phyloP scores from a whole-genome alignment of 108 stramenopile genomes.

The Chaetoceros muelleri region DNA sequence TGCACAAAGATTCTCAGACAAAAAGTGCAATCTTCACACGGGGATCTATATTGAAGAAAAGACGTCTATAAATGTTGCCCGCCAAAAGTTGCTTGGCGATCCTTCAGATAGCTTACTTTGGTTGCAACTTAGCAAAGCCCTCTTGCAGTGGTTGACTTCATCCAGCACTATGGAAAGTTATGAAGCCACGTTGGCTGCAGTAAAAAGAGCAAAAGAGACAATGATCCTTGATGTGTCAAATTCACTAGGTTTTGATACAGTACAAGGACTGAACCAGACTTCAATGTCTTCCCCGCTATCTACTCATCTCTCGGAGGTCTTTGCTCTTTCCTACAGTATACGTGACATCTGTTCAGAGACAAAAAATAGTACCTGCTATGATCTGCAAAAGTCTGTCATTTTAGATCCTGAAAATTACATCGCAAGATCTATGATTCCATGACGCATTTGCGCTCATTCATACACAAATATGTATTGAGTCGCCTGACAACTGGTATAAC shows the following conservation, averaged over 20 bases:
- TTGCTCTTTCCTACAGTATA: constrained; percentile 13
- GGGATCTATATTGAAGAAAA: no score
- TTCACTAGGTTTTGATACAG: neutral
- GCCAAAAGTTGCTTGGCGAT: neutral
- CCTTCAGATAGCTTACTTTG: neutral
- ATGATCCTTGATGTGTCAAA: constrained; percentile 1
- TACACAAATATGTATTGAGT: no score
- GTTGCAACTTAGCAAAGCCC: neutral
- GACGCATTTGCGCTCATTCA: no score
- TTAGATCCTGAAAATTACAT: constrained; percentile 17
- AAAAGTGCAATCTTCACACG: no score
- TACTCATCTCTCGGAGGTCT: constrained; percentile 15
- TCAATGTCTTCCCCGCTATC: constrained; percentile 1
- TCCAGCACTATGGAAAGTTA: neutral
- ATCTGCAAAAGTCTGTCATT: constrained; percentile 18
- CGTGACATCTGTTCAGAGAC: neutral
- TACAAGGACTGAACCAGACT: neutral
- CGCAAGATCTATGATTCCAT: constrained; percentile 9
- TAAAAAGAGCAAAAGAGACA: constrained; percentile 10
- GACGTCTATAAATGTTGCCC: neutral
- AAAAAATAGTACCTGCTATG: neutral
- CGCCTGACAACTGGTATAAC: no score
- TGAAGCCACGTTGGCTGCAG: constrained; percentile 12
- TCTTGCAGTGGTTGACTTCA: neutral
- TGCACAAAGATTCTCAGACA: no score